These are phyloP conservation scores for Paramecium primaurelia DNA, from an alignment of 73 alveolate species.

Conservation along the genomic window DNA sequence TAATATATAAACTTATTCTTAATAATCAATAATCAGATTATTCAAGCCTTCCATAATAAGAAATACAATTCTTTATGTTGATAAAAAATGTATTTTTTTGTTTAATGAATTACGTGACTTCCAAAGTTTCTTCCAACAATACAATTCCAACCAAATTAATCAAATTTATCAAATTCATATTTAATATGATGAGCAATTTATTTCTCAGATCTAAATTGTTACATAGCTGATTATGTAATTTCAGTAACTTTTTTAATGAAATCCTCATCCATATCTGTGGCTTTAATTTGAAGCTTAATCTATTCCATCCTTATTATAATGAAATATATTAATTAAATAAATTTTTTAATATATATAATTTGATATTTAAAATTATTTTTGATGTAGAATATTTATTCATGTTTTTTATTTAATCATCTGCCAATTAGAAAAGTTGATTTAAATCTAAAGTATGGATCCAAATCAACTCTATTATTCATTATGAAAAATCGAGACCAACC, in stretches of 20 bases:
- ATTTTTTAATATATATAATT: background rate
- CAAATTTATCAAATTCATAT: constrained; percentile 54
- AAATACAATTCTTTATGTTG: constrained; percentile 43
- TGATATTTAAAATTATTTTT: too few species aligned
- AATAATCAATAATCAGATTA: background rate
- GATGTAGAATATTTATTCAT: too few species aligned
- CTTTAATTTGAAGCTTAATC: constrained; percentile 27
- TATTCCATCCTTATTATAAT: background rate
- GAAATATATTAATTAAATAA: background rate
- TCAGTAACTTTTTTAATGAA: constrained; percentile 48
- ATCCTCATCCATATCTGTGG: constrained; percentile 62
- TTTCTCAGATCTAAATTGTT: constrained; percentile 43
- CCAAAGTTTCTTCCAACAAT: constrained; percentile 86
- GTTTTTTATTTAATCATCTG: too few species aligned
- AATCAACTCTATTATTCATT: background rate
- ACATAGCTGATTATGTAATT: constrained; percentile 30
- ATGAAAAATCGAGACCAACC: background rate
- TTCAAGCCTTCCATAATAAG: constrained; percentile 60
- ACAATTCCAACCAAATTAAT: constrained; percentile 73
- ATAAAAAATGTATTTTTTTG: constrained; percentile 69
- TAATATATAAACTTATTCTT: background rate
- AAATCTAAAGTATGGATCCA: background rate
- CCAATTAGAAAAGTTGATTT: background rate
- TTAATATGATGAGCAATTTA: constrained; percentile 56
- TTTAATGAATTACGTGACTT: constrained; percentile 80